Evolutionary conservation across 306 rosid genomes (phyloP).

Genomic region (Begonia loranthoides): DNA sequence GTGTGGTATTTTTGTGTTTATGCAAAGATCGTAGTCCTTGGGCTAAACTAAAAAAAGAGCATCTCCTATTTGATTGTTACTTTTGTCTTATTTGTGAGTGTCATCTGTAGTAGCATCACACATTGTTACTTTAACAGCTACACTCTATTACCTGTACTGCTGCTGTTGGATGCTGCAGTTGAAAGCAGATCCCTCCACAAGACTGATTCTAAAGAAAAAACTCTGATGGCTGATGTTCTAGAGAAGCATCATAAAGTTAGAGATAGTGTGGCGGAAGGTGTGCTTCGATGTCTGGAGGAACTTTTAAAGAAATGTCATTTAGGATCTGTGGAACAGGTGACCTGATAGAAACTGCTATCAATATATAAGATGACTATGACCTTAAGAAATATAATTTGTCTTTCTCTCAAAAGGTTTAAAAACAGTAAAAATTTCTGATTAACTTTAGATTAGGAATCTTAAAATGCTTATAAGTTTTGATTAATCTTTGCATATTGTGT

Average conservation of each 20-base stretch:
- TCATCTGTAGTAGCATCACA: conserved; percentile 2
- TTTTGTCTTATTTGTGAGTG: background rate
- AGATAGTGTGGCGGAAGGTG: conserved; percentile 79
- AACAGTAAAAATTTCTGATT: too few relatives aligned
- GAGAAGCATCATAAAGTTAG: conserved; percentile 35
- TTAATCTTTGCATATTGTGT: too few relatives aligned
- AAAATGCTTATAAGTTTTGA: too few relatives aligned
- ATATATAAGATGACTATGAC: too few relatives aligned
- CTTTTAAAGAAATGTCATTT: conserved; percentile 66
- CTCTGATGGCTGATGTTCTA: conserved; percentile 9
- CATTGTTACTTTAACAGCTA: conserved; percentile 35
- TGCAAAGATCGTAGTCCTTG: background rate
- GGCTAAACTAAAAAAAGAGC: background rate
- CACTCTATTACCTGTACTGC: conserved; percentile 66
- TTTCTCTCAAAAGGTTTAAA: too few relatives aligned
- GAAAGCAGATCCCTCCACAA: conserved; percentile 50
- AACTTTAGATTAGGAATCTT: too few relatives aligned
- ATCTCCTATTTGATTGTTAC: background rate
- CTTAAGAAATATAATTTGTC: too few relatives aligned
- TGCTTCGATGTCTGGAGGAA: conserved; percentile 69
- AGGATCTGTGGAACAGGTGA: conserved; percentile 81
- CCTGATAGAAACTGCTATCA: conserved; percentile 2
- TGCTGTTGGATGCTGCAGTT: conserved; percentile 66
- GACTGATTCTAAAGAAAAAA: conserved; percentile 37
- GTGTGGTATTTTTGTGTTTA: background rate